Conservation (phyloP, 2,329 filamentous ascomycete species). For the Sporothrix luriei region DNA sequence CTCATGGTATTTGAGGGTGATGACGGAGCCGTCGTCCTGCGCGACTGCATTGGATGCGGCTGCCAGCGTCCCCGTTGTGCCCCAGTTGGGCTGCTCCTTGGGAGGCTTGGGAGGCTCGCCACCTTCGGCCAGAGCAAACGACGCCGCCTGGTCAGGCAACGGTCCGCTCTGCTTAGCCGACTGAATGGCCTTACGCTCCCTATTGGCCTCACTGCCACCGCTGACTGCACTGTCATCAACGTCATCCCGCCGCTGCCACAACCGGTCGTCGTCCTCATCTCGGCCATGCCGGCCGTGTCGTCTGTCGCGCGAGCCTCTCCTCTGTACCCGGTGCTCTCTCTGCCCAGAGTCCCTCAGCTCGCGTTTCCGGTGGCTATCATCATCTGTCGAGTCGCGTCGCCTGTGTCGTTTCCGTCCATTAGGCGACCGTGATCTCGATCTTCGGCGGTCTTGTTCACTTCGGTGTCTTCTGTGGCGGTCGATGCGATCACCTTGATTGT, state of each 20-base stretch:
- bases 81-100: conserved; percentile 88
- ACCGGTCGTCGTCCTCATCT: neutral
- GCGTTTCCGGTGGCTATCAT: neutral
- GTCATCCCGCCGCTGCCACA: neutral
- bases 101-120: conserved; percentile 51
- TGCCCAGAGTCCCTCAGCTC: neutral
- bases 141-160: conserved; percentile 61
- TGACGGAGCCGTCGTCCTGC: conserved; percentile 70
- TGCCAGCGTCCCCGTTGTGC: conserved; percentile 76
- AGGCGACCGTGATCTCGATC: conserved; percentile 30
- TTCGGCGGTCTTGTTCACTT: conserved; percentile 22
- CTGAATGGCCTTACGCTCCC: neutral
- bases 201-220: neutral
- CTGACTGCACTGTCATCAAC: neutral
- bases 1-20: conserved; percentile 94
- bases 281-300: neutral
- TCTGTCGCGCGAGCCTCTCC: conserved; percentile 15
- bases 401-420: neutral
- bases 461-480: conserved; percentile 26
- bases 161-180: conserved; percentile 50
- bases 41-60: conserved; percentile 79
- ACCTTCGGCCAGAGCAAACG: conserved; percentile 57
- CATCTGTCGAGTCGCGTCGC: conserved; percentile 15
- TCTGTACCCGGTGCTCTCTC: neutral
- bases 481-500: conserved; percentile 29